These are phyloP conservation scores for Thelonectria olida DNA, from an alignment of 2,329 filamentous ascomycete species.

Conservation along the genomic window DNA sequence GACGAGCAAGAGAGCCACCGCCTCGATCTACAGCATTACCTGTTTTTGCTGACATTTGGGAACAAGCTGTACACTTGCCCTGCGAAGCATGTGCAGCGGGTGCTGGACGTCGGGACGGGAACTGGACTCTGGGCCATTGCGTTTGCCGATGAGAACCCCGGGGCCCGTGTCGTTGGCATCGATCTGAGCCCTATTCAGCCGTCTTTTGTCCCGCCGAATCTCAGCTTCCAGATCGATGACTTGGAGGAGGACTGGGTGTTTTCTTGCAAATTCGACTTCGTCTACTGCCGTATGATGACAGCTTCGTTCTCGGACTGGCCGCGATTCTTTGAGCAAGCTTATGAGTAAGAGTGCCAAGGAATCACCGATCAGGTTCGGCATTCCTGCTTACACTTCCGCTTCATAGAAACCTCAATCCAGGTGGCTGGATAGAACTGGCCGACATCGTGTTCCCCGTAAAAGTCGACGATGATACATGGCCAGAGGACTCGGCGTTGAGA, in stretches of 20 bases:
- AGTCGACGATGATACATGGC: conserved; percentile 19
- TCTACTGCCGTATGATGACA: neutral
- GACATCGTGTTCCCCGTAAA: conserved; percentile 20
- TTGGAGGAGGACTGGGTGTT: conserved; percentile 1
- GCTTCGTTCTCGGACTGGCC: conserved; percentile 9
- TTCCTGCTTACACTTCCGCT: no score
- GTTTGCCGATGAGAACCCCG: no score
- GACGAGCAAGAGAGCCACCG: no score
- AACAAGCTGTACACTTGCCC: no score
- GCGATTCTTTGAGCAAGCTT: neutral
- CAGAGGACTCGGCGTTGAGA: conserved; percentile 19
- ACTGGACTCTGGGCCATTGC: no score
- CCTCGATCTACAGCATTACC: no score
- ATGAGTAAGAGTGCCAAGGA: no score
- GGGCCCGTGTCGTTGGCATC: conserved; percentile 4
- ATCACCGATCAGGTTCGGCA: no score
- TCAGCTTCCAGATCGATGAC: conserved; percentile 3
- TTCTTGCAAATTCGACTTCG: neutral
- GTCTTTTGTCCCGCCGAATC: neutral
- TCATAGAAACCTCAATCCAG: neutral
- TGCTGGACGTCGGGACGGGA: no score
- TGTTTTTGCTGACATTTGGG: no score
- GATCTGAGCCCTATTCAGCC: conserved; percentile 12
- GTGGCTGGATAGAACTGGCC: conserved; percentile 23
- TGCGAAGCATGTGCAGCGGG: no score